Evolutionary conservation across 2,329 filamentous ascomycete genomes (phyloP), one percentile per base, ranked within the genome.

Genomic region (Aureobasidium leucospermi): DNA sequence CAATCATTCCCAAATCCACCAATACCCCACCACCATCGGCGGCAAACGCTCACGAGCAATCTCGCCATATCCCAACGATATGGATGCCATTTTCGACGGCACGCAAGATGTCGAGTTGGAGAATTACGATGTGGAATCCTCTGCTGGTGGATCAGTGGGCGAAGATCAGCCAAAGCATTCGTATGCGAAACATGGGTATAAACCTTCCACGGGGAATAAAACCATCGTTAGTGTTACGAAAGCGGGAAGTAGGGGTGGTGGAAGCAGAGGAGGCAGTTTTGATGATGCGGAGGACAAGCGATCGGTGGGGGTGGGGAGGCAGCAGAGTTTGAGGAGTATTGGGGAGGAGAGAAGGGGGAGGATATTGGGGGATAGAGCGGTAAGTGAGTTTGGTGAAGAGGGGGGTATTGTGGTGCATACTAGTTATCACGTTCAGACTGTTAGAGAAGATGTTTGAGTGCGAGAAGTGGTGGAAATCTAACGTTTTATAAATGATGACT

Each of bases 51-150:
- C 51, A 3, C 28, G 51, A 7, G 38, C 51, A 6, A 32, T 55
- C 11, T 43, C 36, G 1, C 51, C 51, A 1, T 42, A 32, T 10
- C 38, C 49, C n/a, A 8, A 16, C 6, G 36, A 52, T 7, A 52
- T n/a, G 6, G 34, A 28, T 7, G 51, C 23, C 7, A 55, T 55
- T 16, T 55, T 55, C 29, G 51, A 55, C 51, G 51, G 51, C 51
- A 55, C 51, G n/a, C 51, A 55, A 55, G 51, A 55, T 13, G 29
- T 55, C 11, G 38, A 55, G 15, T 28, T 55, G 28, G 51, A 42
- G 11, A 43, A 42, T 31, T 55, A 55, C 29, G 38, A 55, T 41
- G 5, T 52, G 3, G 51, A 55, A 6, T 15, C 38, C n/a, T 15
- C 8, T 36, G 34, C 34, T 31, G 6, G 23, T 28, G 10, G n/a